Evolutionary conservation across 2,329 filamentous ascomycete species (phyloP), one percentile per base, ranked within the genome.

Genomic region (Knoxdaviesia capensis): DNA sequence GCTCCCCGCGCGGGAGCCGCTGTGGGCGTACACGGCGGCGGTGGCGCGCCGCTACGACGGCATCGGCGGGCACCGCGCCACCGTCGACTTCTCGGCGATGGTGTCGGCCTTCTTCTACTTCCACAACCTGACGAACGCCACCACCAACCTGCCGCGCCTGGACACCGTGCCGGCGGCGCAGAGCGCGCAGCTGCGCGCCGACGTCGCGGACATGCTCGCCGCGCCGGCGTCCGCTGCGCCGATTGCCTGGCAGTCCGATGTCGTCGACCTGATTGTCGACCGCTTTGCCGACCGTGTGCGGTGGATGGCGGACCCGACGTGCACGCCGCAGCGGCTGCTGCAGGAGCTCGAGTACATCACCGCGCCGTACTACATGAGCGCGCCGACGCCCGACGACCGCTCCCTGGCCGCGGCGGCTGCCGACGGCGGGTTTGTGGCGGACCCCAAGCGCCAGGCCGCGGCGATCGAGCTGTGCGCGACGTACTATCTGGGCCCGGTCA

Each of bases 231-330:
- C 30, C 60, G 82, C n/a, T n/a, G n/a, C n/a, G n/a, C n/a, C n/a
- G n/a, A n/a, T n/a, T n/a, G n/a, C n/a, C 49, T 86, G 81, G 81
- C 80, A 85, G 52, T 51, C 48, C 3, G 65, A 59, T 0, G 60
- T 80, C 1, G 64, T 68, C 0, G 81, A 87, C 49, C 66, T 80
- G 62, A 60, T 86, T 4, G 62, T 82, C 4, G 54, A 62, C 5
- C 67, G 80, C 1, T 84, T 79, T 49, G 65, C 67, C 4, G 59
- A 68, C 32, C 62, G 73, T 29, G 56, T 86, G 31, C 48, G 49
- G 3, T 51, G 59, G 5, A 57, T 71, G 49, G 53, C 52, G 5
- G 49, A 49, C 2, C 39, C 47, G 3, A 48, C 52, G 2, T 46
- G 53, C 5, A 49, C 55, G 0, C 48, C 55, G 3, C 44, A 48